These are phyloP conservation scores for Talaromyces sp. DNA, from an alignment of 2,329 filamentous ascomycete genomes.

Conservation along the genomic window DNA sequence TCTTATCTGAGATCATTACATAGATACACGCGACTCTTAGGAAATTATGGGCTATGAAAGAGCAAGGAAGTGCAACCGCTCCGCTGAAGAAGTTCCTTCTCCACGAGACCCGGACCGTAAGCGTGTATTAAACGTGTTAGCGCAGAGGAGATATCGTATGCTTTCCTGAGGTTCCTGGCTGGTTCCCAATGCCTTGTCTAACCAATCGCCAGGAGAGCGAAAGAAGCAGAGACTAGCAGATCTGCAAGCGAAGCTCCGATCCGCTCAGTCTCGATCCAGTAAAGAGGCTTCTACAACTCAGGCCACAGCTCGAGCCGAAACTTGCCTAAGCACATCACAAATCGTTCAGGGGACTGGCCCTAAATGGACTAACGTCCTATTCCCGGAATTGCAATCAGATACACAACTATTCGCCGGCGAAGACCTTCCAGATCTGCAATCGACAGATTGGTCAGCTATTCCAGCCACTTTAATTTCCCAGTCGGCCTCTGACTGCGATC, in stretches of 20 bases:
- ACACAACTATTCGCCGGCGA: not conserved
- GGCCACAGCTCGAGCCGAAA: not conserved
- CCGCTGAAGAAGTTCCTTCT: not conserved
- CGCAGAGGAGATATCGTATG: constrained; percentile 49
- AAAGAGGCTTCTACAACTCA: not conserved
- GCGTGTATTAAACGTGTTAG: constrained; percentile 51
- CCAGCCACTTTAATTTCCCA: not conserved
- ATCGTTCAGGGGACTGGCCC: not conserved
- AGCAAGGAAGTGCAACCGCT: not conserved
- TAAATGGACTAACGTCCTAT: not conserved
- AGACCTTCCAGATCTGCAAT: not conserved
- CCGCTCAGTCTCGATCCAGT: not conserved
- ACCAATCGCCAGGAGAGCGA: not conserved
- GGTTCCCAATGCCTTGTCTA: not conserved
- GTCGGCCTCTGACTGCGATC: not conserved
- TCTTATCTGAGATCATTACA: not conserved
- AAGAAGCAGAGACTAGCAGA: not conserved
- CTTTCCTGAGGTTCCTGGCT: not conserved
- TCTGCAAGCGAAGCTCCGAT: not conserved
- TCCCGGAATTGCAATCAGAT: not conserved
- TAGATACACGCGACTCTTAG: not conserved
- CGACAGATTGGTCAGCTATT: not conserved
- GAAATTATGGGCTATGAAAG: not conserved
- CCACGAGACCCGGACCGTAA: constrained; percentile 42
- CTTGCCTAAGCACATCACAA: not conserved